Base-by-base conservation (phyloP, 2,329 filamentous ascomycete species). In the Alternaria sp. region DNA sequence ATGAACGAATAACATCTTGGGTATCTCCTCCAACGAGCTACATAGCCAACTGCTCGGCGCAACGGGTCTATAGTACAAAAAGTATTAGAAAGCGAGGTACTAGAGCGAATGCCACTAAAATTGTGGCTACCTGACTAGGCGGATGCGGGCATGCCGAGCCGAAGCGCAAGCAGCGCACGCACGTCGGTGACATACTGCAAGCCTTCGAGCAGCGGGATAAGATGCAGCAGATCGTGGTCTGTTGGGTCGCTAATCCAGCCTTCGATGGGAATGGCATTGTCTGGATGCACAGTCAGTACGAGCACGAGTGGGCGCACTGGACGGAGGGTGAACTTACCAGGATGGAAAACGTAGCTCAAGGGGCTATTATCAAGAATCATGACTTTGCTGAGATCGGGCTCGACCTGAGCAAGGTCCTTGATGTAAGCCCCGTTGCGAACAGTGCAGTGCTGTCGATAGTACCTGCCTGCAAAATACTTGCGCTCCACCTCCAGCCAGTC, bases 341-440 rank as follows among this genome's bases (percentile, higher is more conserved):
- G 94, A 78, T 98, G 95, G 82, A 98, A 98, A 83, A 97, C 92
- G 82, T 98, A 99, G 83, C 94, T 97, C 84, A 97, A 88, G 59
- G 96, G 96, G 80, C 94, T 97, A 78, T 99, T 99, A 83, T 99
- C 96, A 81, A 99, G 85, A 41, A 99, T 99, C 92, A 98, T 97
- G 64, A 99, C 96, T 82, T 94, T 96, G 83, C 94, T 97, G 76
- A 99, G 84, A 79, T 99, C 96, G 18, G 96, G 94, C 85, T 99
- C 96, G 45, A 99, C 94, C 60, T 93, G 93, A 79, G 93, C 96
- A 60, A 99, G 85, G 81, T 99, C 96, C 81, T 99, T 99, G 85
- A 99, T 98, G 78, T 97, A 99, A 30, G 95, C 94, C 54, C 95
- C 95, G 73, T 97, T 96, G 58, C 96, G 88, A 77, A 93, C 94